Base-by-base conservation (phyloP, 2,329 filamentous ascomycete genomes). In the Mycosphaerella arachidis region DNA sequence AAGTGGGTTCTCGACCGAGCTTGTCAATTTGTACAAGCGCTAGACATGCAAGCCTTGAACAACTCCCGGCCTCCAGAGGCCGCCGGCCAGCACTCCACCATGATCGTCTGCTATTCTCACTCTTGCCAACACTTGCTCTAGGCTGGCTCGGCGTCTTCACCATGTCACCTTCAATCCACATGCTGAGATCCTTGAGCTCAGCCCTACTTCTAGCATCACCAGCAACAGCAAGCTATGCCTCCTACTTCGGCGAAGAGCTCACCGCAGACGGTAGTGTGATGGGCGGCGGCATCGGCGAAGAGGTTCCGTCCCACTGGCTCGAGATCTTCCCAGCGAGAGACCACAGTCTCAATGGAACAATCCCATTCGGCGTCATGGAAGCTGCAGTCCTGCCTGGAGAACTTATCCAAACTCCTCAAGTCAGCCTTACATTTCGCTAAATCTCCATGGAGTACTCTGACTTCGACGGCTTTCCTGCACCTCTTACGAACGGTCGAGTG, bases 221-320 rank as follows among this genome's bases (percentile, higher is more conserved):
- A 10, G 52, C 55, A 18, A 13, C 52, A 35, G 76, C 76, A n/a
- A 80, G 78, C 69, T 79, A 80, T 66, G 77, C 76, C 13, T 79
- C 80, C 67, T 80, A 79, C 55, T 76, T 80, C 18, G 78, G 78
- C 60, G 78, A 78, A 60, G 71, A 74, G 43, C 74, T 80, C 61
- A 79, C 78, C 0, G 68, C 72, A 13, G 73, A 76, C 61, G 76
- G 76, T 31, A 74, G 72, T 37, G 76, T 80, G 29, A 71, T 79
- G 48, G 68, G 80, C 20, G 78, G 77, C 60, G 77, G 78, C 24
- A 80, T 77, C 4, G 78, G 78, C 48, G 78, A 81, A 61, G 77
- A 80, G 63, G 77, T 79, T 0, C 80, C 78, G 0, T 77, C 74
- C 8, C 78, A 80, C 59, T 80, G 77, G 76, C 75, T 80, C 27